phyloP scores from a whole-genome alignment of 1,284 basidiomycete genomes.

The Bondarzewia mesenterica region DNA sequence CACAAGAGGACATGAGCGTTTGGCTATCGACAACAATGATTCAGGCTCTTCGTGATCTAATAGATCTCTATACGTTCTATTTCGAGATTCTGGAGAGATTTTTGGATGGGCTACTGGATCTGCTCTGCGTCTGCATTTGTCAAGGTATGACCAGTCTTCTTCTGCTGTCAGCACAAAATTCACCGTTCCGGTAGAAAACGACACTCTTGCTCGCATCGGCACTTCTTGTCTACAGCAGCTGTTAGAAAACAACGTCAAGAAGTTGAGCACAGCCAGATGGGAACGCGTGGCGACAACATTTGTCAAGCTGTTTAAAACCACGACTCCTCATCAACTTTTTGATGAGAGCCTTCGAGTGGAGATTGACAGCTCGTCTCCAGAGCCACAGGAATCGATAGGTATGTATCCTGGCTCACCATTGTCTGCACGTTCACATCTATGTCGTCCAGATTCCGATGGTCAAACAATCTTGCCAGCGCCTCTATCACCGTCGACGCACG shows the following conservation, averaged over 20 bases:
- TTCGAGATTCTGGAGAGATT: constrained; percentile 89
- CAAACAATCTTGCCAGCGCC: constrained; percentile 75
- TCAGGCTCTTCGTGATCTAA: constrained; percentile 91
- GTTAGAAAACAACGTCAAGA: constrained; percentile 88
- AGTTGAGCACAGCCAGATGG: constrained; percentile 84
- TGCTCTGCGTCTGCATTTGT: constrained; percentile 96
- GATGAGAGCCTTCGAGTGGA: constrained; percentile 83
- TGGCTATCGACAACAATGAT: constrained; percentile 99
- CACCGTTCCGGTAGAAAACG: constrained; percentile 65
- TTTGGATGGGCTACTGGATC: constrained; percentile 86
- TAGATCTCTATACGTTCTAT: constrained; percentile 95
- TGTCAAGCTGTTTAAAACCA: constrained; percentile 92
- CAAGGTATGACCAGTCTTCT: constrained; percentile 63
- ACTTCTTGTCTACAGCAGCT: constrained; percentile 97
- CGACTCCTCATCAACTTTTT: constrained; percentile 96
- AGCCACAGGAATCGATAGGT: constrained; percentile 52
- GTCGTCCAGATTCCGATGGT: constrained; percentile 46
- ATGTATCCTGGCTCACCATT: constrained; percentile 1
- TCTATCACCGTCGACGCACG: constrained; percentile 52
- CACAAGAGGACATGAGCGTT: constrained; percentile 98
- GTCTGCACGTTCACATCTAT: constrained; percentile 5
- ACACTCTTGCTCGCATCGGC: constrained; percentile 95
- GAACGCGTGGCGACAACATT: constrained; percentile 91
- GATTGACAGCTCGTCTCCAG: constrained; percentile 53
- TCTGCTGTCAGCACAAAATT: neutral